Evolutionary conservation across 257 asterid genomes (phyloP), one percentile per base, ranked within the genome.

Genomic region (Prunella vulgaris): DNA sequence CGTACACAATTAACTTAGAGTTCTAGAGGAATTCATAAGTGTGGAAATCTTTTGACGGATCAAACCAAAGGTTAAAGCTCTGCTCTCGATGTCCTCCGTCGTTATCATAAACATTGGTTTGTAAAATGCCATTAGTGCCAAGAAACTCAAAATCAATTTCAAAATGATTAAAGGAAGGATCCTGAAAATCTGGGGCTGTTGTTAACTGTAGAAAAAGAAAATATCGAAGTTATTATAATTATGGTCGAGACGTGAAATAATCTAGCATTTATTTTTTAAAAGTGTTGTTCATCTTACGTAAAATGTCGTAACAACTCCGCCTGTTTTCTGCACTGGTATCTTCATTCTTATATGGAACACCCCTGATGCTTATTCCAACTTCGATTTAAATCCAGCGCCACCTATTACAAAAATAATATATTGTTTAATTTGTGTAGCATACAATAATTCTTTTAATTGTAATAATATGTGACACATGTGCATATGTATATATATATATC

Each of bases 31-130:
- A 18, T n/a, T 67, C 70, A 5, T 85, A 87, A 3, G 76, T 37
- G 58, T 85, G 96, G 49, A 86, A 89, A 70, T 80, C 90, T 40
- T 68, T 28, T 0, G 92, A 80, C 1, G 94, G 94, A 66, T 87
- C 83, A 33, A 87, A 89, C 79, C 87, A 77, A n/a, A 89, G 90
- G 0, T 48, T 59, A 73, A 87, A 79, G 5, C 70, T 37, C 60
- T 87, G 86, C 18, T 89, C 85, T 61, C 96, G 66, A 32, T 73
- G 60, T 0, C 92, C 90, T 0, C 1, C 28, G 14, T 87, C 92
- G 18, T 68, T 68, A 30, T 73, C 68, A 52, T 53, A 87, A 7
- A 85, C 76, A 69, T 89, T 89, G 21, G 95, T 89, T 51, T 82
- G 88, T 15, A 89, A 42, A 1, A 60, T 71, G 10, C 83, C 85